Conservation (phyloP, 495 filamentous ascomycete genomes). For the Letharia lupina region DNA sequence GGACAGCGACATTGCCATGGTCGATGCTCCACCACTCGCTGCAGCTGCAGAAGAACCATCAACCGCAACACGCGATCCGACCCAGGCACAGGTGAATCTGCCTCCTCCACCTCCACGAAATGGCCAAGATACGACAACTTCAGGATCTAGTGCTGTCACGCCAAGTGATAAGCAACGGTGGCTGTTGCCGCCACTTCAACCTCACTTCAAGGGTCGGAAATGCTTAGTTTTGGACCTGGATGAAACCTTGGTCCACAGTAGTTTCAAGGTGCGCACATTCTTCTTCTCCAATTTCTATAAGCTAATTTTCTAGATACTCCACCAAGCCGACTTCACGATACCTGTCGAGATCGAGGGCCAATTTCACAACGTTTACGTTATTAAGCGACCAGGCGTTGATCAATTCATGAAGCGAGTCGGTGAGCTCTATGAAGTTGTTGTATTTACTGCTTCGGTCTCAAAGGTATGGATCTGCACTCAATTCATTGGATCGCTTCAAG, state of each 20-base stretch:
- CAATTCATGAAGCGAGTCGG: conserved; percentile 98
- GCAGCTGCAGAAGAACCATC: conserved; percentile 16
- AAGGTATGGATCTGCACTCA: conserved; percentile 54
- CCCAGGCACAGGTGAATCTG: conserved; percentile 36
- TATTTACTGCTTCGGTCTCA: conserved; percentile 97
- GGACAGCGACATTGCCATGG: conserved; percentile 58
- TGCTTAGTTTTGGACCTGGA: conserved; percentile 94
- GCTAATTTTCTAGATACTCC: conserved; percentile 63
- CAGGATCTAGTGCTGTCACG: conserved; percentile 31
- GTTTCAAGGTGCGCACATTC: conserved; percentile 72
- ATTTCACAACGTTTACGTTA: conserved; percentile 98
- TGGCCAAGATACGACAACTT: conserved; percentile 21
- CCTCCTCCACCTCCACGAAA: conserved; percentile 54
- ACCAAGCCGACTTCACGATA: conserved; percentile 98
- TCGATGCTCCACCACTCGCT: conserved; percentile 39
- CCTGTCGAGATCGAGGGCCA: conserved; percentile 98
- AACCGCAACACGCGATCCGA: conserved; percentile 28
- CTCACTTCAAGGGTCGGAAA: conserved; percentile 76
- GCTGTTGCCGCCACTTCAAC: conserved; percentile 68
- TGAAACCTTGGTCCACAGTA: conserved; percentile 98
- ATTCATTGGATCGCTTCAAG: conserved; percentile 1
- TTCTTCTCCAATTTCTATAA: not conserved
- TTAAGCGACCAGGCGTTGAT: conserved; percentile 94
- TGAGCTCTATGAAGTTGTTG: conserved; percentile 95
- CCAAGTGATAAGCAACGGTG: conserved; percentile 52